Base-by-base conservation (phyloP, 805 yeast species). In the Sugiyamaella mastotermitis region DNA sequence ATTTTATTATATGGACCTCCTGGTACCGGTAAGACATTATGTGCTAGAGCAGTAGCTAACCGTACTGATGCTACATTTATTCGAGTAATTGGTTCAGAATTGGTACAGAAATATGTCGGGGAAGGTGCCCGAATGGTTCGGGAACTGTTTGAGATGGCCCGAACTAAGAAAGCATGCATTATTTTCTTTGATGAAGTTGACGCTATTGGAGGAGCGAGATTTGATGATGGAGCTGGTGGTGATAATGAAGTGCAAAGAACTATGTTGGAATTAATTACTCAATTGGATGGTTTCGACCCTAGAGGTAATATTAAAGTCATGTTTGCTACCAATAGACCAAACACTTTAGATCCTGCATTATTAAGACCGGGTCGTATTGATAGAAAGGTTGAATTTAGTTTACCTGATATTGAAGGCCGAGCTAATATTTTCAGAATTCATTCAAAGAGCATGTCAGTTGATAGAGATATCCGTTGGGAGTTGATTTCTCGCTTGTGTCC, bases 81-180 rank as follows among this genome's bases (percentile, higher is more conserved):
- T 47, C 80, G 98, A 57, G 98, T 92, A 38, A 92, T 92, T 67
- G 99, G 98, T 7, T 90, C 97, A 1, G 98, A 92, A 64, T 73
- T 92, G 60, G 98, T 92, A 21, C 99, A 92, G 63, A 92, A 92
- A 62, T 92, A 92, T 61, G 97, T 92, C 36, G 99, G 99, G 60
- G 99, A 92, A 68, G 99, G 99, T 68, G 98, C 98, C 3, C 78
- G 98, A 60, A 92, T 92, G 98, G 97, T 92, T 39, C 78, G 99
- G 64, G 99, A 92, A 66, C 73, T 92, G 56, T 92, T 92, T 55
- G 98, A 92, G 61, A 88, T 92, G 97, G 99, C 99, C 2, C 81
- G 98, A 60, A 83, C 97, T 25, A 92, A 92, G 65, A 88, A 90
- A 58, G 97, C 98, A 1, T 90, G 97, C 65, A 92, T 92, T 57